A percentile compares a stretch with the other conserved stretches of the same genome.
Conservation (phyloP, 306 rosid species). For the Trichosanthes truncata region DNA sequence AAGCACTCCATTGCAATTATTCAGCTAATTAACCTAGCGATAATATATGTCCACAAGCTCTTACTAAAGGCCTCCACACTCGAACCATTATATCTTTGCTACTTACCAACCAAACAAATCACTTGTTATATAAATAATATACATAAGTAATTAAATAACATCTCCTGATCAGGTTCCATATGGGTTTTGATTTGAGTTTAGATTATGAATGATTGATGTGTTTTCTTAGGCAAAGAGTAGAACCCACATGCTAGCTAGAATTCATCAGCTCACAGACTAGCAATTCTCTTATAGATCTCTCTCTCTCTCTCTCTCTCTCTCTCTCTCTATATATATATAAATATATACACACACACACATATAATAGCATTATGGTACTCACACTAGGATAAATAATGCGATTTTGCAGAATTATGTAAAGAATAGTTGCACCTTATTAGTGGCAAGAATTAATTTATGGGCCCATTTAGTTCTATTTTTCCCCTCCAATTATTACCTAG, state of each 20-base stretch:
- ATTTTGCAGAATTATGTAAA: neutral
- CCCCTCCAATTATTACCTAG: constrained; percentile 3
- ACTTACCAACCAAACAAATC: neutral
- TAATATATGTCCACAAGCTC: neutral
- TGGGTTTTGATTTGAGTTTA: neutral
- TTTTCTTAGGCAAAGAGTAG: neutral
- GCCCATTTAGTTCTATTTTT: neutral
- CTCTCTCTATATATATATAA: too few species aligned
- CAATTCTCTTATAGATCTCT: neutral
- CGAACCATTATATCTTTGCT: neutral
- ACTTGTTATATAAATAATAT: neutral
- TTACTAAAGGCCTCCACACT: neutral
- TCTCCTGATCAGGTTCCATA: neutral
- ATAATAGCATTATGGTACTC: neutral
- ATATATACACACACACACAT: too few species aligned
- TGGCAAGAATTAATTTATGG: constrained; percentile 1
- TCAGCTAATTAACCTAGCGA: neutral
- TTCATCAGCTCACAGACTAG: neutral
- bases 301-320: too few species aligned
- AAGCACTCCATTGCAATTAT: neutral
- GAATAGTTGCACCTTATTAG: constrained; percentile 7
- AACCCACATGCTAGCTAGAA: neutral
- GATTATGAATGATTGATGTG: neutral
- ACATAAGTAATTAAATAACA: neutral
- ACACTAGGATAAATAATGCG: neutral